These are phyloP conservation scores for Orbilia ellipsospora DNA, from an alignment of 2,329 filamentous ascomycete genomes.

Conservation along the genomic window DNA sequence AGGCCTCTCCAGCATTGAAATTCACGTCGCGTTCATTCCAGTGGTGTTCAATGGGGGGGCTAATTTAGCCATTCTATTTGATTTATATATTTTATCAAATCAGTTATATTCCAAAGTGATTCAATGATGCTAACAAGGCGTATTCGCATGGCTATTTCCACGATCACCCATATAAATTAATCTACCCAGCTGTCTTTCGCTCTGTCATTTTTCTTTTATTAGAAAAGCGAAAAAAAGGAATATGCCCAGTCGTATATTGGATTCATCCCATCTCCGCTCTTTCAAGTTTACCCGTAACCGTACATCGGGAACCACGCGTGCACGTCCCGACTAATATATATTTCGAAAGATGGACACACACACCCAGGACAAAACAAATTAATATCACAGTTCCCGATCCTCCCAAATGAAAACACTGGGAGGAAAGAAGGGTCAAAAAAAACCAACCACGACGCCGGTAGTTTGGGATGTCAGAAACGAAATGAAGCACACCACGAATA, in stretches of 20 bases:
- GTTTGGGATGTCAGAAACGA: constrained; percentile 20
- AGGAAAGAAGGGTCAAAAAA: not conserved
- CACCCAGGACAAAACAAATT: not conserved
- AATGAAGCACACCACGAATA: too few species aligned
- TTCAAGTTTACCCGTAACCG: constrained; percentile 50
- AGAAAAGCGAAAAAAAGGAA: constrained; percentile 1
- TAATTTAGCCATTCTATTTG: too few species aligned
- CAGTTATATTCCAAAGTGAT: too few species aligned
- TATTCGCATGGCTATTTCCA: too few species aligned
- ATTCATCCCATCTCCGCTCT: constrained; percentile 26
- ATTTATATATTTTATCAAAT: not conserved
- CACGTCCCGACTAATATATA: constrained; percentile 29
- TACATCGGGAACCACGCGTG: constrained; percentile 34
- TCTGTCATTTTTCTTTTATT: not conserved
- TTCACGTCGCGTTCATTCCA: too few species aligned
- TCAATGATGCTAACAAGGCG: too few species aligned
- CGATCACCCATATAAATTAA: too few species aligned
- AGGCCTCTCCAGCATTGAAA: too few species aligned
- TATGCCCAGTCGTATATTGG: too few species aligned
- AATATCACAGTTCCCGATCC: constrained; percentile 24
- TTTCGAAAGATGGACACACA: not conserved
- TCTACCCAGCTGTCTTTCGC: not conserved
- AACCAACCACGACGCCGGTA: constrained; percentile 17
- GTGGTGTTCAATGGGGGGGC: too few species aligned
- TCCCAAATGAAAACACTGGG: constrained; percentile 22